Evolutionary conservation across 1,139 yeast species (phyloP).

Genomic region (Hansenula lynferdii): DNA sequence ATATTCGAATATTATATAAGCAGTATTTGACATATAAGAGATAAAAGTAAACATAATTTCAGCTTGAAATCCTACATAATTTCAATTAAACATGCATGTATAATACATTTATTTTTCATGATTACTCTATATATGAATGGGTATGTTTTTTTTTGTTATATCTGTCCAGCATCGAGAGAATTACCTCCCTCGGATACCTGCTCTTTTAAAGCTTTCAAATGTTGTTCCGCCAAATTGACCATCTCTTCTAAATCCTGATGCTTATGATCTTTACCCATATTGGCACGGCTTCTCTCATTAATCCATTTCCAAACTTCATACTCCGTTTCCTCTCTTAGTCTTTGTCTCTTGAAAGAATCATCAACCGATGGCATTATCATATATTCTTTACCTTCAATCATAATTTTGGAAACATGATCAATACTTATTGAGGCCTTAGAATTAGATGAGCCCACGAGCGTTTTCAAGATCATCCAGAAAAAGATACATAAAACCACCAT

Average conservation of each 20-base stretch:
- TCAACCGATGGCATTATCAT: conserved; percentile 43
- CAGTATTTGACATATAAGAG: no score
- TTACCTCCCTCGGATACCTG: conserved; percentile 3
- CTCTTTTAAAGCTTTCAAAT: conserved; percentile 37
- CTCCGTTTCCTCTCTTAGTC: conserved; percentile 45
- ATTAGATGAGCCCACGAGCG: not conserved
- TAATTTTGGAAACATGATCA: conserved; percentile 24
- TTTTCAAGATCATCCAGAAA: conserved; percentile 1
- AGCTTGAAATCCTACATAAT: no score
- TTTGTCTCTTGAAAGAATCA: conserved; percentile 32
- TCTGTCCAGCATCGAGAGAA: no score
- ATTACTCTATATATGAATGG: not conserved
- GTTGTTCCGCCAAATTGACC: conserved; percentile 47
- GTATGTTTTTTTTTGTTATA: no score
- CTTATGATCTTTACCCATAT: conserved; percentile 15
- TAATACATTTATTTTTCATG: not conserved
- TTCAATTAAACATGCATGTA: no score
- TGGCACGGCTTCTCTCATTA: conserved; percentile 39
- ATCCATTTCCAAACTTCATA: conserved; percentile 81
- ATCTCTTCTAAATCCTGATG: conserved; percentile 51
- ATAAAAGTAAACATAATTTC: no score
- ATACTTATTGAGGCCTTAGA: conserved; percentile 14
- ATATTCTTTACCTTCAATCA: conserved; percentile 39
- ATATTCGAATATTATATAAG: no score
- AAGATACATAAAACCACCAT: conserved; percentile 7